Base-by-base conservation (phyloP, 164 flowering plant species). In the Kalanchoe fedtschenkoi region DNA sequence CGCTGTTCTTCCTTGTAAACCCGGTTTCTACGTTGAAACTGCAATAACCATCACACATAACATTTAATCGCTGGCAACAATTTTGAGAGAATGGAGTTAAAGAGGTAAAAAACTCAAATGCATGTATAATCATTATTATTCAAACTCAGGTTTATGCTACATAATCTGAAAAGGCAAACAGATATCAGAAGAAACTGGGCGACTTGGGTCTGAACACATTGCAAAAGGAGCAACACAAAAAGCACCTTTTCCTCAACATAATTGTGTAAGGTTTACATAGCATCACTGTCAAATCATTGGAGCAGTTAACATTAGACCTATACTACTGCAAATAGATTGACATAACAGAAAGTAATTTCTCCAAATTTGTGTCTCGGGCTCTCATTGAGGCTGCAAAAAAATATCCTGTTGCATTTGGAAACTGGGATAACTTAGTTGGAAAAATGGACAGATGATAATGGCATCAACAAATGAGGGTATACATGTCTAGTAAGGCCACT, bases 1-100 rank as follows among this genome's bases (percentile, higher is more conserved):
- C 96, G 89, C 59, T 91, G 98, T 76, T 91, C 96, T 73, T 91
- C 98, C 74, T 91, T 91, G 78, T 85, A 91, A 58, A 91, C 68
- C 37, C 95, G 80, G 66, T 91, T 91, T 69, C 98, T 78, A 44
- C 98, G 79, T 72, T 87, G 86, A 60, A 76, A 91, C 98, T 89
- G 86, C 68, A 80, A 70, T 15, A 61, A 54, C 19, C 64, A 53
- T 47, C 13, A 41, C 34, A 13, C 47, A 5, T 4, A 29, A 59
- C 30, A 60, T 43, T 26, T 51, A 51, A 51, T 4, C 10, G 53
- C 17, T 19, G 21, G 22, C n/a, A 22, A 53, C 58, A 64, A 41
- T 30, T 19, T 33, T 5, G 46, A 11, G 11, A 37, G 13, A 5
- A 8, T 15, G 39, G 39, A 2, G 39, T 15, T 37, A 5, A 37